phyloP scores from a whole-genome alignment of 495 filamentous ascomycete genomes.

The Trichodelitschia bisporula region DNA sequence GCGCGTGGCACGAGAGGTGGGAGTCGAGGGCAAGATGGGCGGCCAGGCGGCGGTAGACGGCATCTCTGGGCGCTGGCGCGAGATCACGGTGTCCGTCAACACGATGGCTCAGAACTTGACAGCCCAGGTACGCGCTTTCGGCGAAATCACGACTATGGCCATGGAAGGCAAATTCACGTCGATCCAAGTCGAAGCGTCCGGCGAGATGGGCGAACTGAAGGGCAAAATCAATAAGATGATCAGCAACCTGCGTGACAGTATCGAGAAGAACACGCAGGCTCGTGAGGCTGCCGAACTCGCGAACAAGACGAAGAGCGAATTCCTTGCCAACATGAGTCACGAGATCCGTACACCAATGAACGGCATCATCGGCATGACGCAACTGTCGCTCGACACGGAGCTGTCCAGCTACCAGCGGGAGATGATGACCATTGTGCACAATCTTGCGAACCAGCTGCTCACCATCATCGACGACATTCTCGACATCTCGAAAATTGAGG shows the following conservation, averaged over 20 bases:
- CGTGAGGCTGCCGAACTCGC: slow-evolving; percentile 91
- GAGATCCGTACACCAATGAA: slow-evolving; percentile 95
- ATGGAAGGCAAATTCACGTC: slow-evolving; percentile 95
- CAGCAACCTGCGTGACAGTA: slow-evolving; percentile 81
- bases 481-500: slow-evolving; percentile 98
- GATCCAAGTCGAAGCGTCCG: slow-evolving; percentile 90
- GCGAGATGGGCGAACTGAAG: slow-evolving; percentile 98
- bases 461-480: slow-evolving; percentile 99
- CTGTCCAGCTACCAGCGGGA: slow-evolving; percentile 86
- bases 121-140: slow-evolving; percentile 92
- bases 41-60: slow-evolving; percentile 90
- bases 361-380: slow-evolving; percentile 79
- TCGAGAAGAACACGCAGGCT: slow-evolving; percentile 90
- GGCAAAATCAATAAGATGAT: slow-evolving; percentile 99
- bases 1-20: slow-evolving; percentile 87
- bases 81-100: slow-evolving; percentile 95
- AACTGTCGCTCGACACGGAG: slow-evolving; percentile 88
- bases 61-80: slow-evolving; percentile 88
- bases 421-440: slow-evolving; percentile 98
- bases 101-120: slow-evolving; percentile 98
- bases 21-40: slow-evolving; percentile 96
- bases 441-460: slow-evolving; percentile 84
- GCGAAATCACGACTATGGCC: slow-evolving; percentile 90
- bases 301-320: slow-evolving; percentile 97
- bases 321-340: slow-evolving; percentile 98